These are phyloP conservation scores for Leptomonas pyrrhocoris DNA, from an alignment of 208 protist genomes.

Conservation along the genomic window DNA sequence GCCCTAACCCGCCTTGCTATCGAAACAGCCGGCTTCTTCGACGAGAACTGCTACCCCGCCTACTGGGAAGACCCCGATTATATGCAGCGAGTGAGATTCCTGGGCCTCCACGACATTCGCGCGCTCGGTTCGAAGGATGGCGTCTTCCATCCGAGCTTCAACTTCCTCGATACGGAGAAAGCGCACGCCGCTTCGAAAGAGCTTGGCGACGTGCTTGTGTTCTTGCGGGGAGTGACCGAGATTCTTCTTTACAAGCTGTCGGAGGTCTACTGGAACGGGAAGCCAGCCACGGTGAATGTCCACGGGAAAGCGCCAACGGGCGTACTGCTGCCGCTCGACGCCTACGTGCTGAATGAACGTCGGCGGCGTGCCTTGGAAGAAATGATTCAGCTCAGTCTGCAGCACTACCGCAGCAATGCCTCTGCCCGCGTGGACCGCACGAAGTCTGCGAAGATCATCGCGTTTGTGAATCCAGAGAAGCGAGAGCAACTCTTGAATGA, in stretches of 20 bases:
- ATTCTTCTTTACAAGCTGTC: no score
- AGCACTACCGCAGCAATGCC: background rate
- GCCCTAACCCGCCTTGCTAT: slow-evolving; percentile 36
- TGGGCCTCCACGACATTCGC: slow-evolving; percentile 22
- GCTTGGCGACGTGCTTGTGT: slow-evolving; percentile 3
- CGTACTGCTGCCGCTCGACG: slow-evolving; percentile 3
- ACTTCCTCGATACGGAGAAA: background rate
- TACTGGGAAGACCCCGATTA: slow-evolving; percentile 48
- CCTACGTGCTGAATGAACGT: background rate
- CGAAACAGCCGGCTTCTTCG: slow-evolving; percentile 37
- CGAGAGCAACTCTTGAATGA: background rate
- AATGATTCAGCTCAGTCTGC: slow-evolving; percentile 10
- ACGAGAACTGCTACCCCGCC: slow-evolving; percentile 56
- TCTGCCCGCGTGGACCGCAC: background rate
- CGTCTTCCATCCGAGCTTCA: no score
- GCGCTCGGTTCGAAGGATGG: slow-evolving; percentile 8
- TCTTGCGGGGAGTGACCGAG: slow-evolving; percentile 5
- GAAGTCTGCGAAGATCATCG: background rate
- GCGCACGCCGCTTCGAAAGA: background rate
- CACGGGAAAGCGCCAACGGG: background rate
- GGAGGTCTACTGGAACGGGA: no score
- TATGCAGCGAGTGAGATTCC: background rate
- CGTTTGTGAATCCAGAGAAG: background rate
- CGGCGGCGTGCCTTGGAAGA: background rate
- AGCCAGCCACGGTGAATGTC: background rate